Base-by-base conservation (phyloP, 1,284 basidiomycete genomes). In the Xerocomus cyaneibrunnescens region DNA sequence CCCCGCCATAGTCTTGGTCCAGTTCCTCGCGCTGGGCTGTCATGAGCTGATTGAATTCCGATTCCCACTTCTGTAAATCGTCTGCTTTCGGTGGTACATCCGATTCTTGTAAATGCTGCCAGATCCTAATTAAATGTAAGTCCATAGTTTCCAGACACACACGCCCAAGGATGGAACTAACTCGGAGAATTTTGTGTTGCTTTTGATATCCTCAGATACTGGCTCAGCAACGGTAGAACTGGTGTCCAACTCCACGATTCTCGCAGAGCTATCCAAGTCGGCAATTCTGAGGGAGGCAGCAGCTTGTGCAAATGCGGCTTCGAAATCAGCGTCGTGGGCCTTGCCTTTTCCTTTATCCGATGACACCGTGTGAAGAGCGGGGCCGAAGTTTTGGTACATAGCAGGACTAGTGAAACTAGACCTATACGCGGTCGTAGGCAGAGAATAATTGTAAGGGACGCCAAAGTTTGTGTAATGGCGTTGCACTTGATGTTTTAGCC, bases 51-150 rank as follows among this genome's bases (percentile, higher is more conserved):
- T 89, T 89, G 62, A 94, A 92, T 68, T 95, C 87, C 8, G 85
- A 83, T 67, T 96, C 94, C 93, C 93, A 96, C 66, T 87, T 87
- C 5, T 86, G 83, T 42, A 92, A 69, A 57, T 92, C 84, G 63
- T 84, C 84, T 28, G 75, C 71, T 39, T 75, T 79, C 1, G 82
- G 80, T 2, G 81, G 78, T 22, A 77, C 54, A 34, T 80, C 78
- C 0, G 84, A 83, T 47, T 78, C 75, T 62, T 81, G 80, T 25
- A 85, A 59, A 27, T 79, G 72, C 44, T 82, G 74, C 84, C 80
- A 86, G 23, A 80, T 71, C 41, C 86, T 89, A 55, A 19, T 35
- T 42, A 45, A 43, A n/a, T 16, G 35, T 55, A 28, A 49, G 43
- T 48, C 50, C 35, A 30, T 25, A 32, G 45, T 39, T 28, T 48